Evolutionary conservation across 257 asterid species (phyloP), one percentile per base, ranked within the genome.

Genomic region (Solanum pinnatisectum): DNA sequence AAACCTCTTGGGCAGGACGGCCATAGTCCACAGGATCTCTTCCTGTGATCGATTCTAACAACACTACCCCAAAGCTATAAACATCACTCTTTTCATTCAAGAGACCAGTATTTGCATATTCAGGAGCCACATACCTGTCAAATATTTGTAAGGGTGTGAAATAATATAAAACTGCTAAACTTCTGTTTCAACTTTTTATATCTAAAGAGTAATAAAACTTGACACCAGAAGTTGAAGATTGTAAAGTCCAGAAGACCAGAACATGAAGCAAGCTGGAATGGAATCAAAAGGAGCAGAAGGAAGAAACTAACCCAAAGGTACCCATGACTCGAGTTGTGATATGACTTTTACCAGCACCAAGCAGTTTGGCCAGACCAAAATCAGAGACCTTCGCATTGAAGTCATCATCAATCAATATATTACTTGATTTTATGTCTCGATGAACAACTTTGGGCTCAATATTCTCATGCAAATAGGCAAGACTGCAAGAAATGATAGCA

Each of bases 1-100:
- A 42, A 93, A 97, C 99, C 98, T 97, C 99, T 84, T 90, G 96
- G 84, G 98, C 91, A 84, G 99, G 96, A 73, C 99, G 98, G 35
- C 96, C 98, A 83, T 97, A 97, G 90, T 97, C 99, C 20, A 97
- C 99, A 0, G 98, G 99, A 92, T 97, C 99, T 91, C 99, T 91
- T 92, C 98, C 98, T 0, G 99, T 97, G 85, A 96, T 95, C 77
- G 99, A 93, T 94, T 97, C 99, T 81, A 97, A 87, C 77, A 97
- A 91, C 88, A 96, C 90, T 85, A 96, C 98, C 37, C 99, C 99
- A 85, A 95, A 96, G 94, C 99, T 96, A 89, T 96, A 95, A 40
- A 96, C 95, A 87, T 96, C 99, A 83, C 98, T 96, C 93, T 95
- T 96, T 89, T 96, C 99, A 78, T 97, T 97, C 87, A 97, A 88